Evolutionary conservation across 2,329 filamentous ascomycete genomes (phyloP).

Genomic region (Penicillium sp.): DNA sequence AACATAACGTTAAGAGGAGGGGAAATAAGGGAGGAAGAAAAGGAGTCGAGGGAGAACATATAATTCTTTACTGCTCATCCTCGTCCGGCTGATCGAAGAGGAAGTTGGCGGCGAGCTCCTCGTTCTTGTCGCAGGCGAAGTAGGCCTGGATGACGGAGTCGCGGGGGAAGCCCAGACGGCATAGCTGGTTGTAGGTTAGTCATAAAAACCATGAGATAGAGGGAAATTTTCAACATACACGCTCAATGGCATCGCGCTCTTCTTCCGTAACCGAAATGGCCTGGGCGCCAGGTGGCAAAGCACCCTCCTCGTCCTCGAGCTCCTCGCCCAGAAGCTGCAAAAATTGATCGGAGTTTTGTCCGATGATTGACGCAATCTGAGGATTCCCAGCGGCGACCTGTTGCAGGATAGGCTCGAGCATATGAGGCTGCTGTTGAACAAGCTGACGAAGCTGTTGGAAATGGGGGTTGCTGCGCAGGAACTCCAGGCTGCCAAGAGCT

Average conservation of each 20-base stretch:
- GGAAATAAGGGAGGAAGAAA: background rate
- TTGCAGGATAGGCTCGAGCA: constrained; percentile 97
- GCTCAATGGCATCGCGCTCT: constrained; percentile 94
- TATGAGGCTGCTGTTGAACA: constrained; percentile 94
- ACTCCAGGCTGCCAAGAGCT: constrained; percentile 78
- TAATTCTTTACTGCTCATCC: constrained; percentile 47
- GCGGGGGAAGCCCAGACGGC: constrained; percentile 86
- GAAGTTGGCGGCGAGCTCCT: constrained; percentile 96
- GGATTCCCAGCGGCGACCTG: constrained; percentile 95
- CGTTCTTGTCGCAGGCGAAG: constrained; percentile 99
- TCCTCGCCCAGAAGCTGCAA: constrained; percentile 86
- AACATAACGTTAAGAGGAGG: constrained; percentile 20
- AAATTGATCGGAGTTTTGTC: constrained; percentile 89
- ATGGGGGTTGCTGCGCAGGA: constrained; percentile 89
- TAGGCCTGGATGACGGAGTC: constrained; percentile 96
- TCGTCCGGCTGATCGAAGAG: constrained; percentile 96
- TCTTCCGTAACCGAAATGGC: constrained; percentile 91
- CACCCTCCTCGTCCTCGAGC: constrained; percentile 67
- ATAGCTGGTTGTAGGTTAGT: constrained; percentile 59
- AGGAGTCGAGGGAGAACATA: background rate
- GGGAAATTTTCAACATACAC: constrained; percentile 57
- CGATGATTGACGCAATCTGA: constrained; percentile 87
- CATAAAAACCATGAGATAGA: background rate
- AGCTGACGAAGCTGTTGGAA: constrained; percentile 97
- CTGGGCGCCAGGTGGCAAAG: constrained; percentile 80